phyloP scores from a whole-genome alignment of 176 grass and related monocot species.

The Otatea glauca region DNA sequence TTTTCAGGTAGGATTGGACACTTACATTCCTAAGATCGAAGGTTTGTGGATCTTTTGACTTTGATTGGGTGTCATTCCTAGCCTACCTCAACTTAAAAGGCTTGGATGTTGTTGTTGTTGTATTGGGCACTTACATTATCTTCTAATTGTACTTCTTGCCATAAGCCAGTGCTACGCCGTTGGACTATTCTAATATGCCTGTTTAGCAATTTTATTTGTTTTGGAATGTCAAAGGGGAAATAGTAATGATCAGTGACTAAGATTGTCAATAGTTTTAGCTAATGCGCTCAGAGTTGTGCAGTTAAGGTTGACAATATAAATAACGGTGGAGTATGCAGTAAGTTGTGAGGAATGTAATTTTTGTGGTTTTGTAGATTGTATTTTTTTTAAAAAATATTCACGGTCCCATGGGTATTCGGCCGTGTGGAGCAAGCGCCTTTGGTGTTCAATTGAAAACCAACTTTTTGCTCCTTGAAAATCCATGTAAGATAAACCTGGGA shows the following conservation, averaged over 20 bases:
- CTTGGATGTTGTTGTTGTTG: too few species aligned
- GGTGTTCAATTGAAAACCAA: not conserved
- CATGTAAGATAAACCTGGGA: not conserved
- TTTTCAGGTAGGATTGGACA: conserved; percentile 28
- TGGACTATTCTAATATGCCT: not conserved
- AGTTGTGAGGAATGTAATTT: conserved; percentile 19
- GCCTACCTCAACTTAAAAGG: too few species aligned
- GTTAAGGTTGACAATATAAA: not conserved
- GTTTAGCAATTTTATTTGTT: not conserved
- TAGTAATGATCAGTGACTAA: not conserved
- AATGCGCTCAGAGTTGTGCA: conserved; percentile 6
- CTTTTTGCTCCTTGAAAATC: conserved; percentile 3
- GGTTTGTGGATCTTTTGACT: too few species aligned
- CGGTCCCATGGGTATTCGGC: not conserved
- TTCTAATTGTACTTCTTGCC: conserved; percentile 3
- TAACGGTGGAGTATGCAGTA: conserved; percentile 5
- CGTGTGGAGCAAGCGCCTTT: not conserved
- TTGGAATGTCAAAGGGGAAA: not conserved
- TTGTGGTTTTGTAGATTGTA: not conserved
- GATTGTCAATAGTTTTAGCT: not conserved
- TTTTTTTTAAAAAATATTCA: conserved; percentile 19
- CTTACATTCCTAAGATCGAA: not conserved
- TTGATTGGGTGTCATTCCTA: too few species aligned
- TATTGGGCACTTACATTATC: not conserved
- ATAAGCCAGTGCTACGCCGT: conserved; percentile 4